Percentiles rank a stretch among this genome's conserved stretches.
phyloP scores from a whole-genome alignment of 2,329 filamentous ascomycete species.

The Zarea fungicola region DNA sequence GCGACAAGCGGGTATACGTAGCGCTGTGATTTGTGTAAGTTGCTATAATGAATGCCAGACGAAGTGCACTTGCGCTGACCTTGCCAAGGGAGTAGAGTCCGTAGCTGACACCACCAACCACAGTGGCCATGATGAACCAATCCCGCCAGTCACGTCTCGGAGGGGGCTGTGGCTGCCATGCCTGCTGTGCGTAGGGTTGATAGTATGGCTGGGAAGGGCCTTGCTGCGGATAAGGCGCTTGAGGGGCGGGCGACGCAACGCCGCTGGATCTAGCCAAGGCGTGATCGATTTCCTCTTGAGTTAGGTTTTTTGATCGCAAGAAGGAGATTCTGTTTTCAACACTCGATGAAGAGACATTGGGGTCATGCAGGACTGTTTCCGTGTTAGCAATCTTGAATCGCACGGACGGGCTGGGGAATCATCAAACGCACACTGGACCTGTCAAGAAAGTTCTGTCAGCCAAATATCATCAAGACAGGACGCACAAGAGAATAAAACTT shows the following conservation, averaged over 20 bases:
- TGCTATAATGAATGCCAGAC: background rate
- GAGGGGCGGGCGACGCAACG: conserved; percentile 41
- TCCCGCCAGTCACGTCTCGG: conserved; percentile 93
- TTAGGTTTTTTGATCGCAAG: conserved; percentile 93
- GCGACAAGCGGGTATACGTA: conserved; percentile 89
- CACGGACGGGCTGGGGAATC: background rate
- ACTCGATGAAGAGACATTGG: conserved; percentile 82
- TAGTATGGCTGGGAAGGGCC: conserved; percentile 40
- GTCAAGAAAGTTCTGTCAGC: conserved; percentile 11
- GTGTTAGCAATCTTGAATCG: conserved; percentile 18
- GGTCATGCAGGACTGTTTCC: conserved; percentile 78
- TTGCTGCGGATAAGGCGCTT: conserved; percentile 40
- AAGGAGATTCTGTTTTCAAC: conserved; percentile 91
- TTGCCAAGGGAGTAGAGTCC: conserved; percentile 84
- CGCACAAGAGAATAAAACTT: conserved; percentile 23
- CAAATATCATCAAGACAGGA: conserved; percentile 4
- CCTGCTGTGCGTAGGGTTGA: conserved; percentile 45
- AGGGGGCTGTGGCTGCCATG: conserved; percentile 55
- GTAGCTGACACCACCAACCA: conserved; percentile 84
- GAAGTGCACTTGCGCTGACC: conserved; percentile 40
- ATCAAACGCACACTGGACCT: conserved; percentile 39
- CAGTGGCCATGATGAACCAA: conserved; percentile 99
- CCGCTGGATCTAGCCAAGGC: conserved; percentile 72
- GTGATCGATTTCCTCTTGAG: conserved; percentile 86
- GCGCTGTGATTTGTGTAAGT: conserved; percentile 49